phyloP scores from a whole-genome alignment of 1,284 basidiomycete genomes.

The Porodaedalea pini region DNA sequence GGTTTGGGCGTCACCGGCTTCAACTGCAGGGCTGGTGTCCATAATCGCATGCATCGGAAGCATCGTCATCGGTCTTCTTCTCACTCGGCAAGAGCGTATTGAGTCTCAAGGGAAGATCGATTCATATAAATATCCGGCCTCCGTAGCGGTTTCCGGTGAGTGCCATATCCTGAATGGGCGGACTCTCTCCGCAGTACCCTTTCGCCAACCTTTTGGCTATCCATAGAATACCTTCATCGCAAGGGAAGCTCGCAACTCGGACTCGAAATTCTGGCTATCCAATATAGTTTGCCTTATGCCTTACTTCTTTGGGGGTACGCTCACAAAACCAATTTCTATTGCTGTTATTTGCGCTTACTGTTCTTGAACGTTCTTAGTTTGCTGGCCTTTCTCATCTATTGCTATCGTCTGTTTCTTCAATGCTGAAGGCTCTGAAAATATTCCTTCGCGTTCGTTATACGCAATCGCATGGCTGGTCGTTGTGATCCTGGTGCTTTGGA shows the following conservation, averaged over 20 bases:
- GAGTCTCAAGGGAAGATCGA: slow-evolving; percentile 29
- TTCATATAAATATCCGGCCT: too few relatives aligned
- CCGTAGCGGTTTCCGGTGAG: too few relatives aligned
- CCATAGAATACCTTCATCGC: slow-evolving; percentile 22
- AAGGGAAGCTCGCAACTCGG: slow-evolving; percentile 30
- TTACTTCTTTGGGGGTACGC: slow-evolving; percentile 29
- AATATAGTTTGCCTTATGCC: slow-evolving; percentile 28
- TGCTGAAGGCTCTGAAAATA: neutral
- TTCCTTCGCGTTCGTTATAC: neutral
- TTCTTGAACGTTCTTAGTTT: slow-evolving; percentile 24
- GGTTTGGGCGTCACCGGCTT: slow-evolving; percentile 24
- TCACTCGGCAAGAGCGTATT: slow-evolving; percentile 40
- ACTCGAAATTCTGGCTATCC: slow-evolving; percentile 32
- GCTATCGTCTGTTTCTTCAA: slow-evolving; percentile 12
- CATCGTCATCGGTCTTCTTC: slow-evolving; percentile 42
- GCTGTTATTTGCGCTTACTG: too few relatives aligned
- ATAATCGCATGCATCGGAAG: slow-evolving; percentile 43
- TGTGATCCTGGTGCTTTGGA: slow-evolving; percentile 11
- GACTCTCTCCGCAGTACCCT: too few relatives aligned
- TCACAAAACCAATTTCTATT: too few relatives aligned
- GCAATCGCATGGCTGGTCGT: slow-evolving; percentile 7
- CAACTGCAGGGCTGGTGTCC: slow-evolving; percentile 39
- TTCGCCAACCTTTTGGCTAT: neutral
- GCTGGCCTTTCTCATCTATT: slow-evolving; percentile 12
- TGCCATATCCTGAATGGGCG: too few relatives aligned